Percentiles rank a stretch among this genome's conserved stretches.
Conservation (phyloP, 352 stramenopile genomes). For the Blastocystis sp. region DNA sequence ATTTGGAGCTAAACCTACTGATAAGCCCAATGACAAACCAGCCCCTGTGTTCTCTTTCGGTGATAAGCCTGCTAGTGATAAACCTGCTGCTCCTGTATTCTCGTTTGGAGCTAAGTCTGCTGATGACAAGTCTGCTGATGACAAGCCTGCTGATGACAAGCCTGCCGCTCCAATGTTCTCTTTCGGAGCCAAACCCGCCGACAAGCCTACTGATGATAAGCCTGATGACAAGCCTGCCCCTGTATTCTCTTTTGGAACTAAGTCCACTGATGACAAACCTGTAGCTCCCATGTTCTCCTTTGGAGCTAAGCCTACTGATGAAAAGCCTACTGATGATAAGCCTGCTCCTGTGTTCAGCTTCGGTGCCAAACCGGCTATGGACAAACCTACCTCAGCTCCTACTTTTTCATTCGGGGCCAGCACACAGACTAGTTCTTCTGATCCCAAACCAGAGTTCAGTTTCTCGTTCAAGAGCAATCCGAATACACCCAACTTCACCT, state of each 20-base stretch:
- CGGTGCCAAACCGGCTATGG: background rate
- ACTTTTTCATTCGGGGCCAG: background rate
- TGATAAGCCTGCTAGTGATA: background rate
- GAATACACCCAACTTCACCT: background rate
- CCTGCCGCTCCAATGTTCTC: background rate
- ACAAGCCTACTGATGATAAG: background rate
- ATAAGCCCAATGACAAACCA: background rate
- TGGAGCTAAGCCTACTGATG: background rate
- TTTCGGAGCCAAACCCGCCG: background rate
- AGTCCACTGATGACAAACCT: background rate
- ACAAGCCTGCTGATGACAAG: background rate
- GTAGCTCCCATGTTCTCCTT: background rate
- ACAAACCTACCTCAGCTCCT: background rate
- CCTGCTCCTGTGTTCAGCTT: background rate
- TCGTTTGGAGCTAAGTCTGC: background rate
- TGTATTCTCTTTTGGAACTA: background rate
- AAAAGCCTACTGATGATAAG: background rate
- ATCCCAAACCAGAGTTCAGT: constrained; percentile 1
- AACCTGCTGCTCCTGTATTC: background rate
- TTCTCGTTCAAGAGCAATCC: background rate
- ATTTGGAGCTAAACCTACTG: background rate
- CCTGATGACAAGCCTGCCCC: background rate
- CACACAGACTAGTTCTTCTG: background rate
- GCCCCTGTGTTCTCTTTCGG: background rate
- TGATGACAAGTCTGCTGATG: constrained; percentile 13